Percentiles rank a stretch among this genome's conserved stretches.
Evolutionary conservation across 139 green algal genomes (phyloP).

Genomic region (Chlamydomonas sp.): DNA sequence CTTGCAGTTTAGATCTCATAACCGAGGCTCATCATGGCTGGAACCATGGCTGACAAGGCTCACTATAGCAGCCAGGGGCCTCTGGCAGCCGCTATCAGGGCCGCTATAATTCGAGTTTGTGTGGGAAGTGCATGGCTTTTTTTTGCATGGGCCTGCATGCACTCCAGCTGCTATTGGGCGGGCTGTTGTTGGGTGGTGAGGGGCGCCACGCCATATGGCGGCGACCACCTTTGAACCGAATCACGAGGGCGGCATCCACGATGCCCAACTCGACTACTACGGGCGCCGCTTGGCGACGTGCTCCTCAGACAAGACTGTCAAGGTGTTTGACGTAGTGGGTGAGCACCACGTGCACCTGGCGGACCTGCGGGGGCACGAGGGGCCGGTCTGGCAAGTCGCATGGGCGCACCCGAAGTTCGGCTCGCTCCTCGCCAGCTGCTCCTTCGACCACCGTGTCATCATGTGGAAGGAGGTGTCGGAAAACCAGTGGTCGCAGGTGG

Average conservation of each 20-base stretch:
- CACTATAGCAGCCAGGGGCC: too few species aligned
- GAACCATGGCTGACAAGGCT: too few species aligned
- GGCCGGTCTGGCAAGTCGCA: constrained; percentile 75
- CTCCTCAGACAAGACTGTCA: constrained; percentile 83
- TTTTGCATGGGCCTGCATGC: too few species aligned
- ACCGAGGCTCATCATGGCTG: constrained; percentile 10
- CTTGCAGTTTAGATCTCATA: too few species aligned
- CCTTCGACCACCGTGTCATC: constrained; percentile 88
- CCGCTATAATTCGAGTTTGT: too few species aligned
- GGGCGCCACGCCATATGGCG: too few species aligned
- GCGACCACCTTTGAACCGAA: constrained; percentile 67
- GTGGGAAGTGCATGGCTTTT: too few species aligned
- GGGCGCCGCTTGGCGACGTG: constrained; percentile 86
- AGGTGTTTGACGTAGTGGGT: constrained; percentile 76
- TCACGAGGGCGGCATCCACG: constrained; percentile 83
- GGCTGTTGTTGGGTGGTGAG: too few species aligned
- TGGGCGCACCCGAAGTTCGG: constrained; percentile 97
- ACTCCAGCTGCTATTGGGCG: too few species aligned
- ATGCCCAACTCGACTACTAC: constrained; percentile 95
- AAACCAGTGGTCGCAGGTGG: constrained; percentile 66
- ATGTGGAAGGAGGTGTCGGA: constrained; percentile 84
- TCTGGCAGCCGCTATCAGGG: too few species aligned
- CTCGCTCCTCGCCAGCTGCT: constrained; percentile 80
- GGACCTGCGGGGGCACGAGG: constrained; percentile 86
- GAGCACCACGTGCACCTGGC: constrained; percentile 52